phyloP scores from a whole-genome alignment of 345 rosid species.

The Eutrema japonicum region DNA sequence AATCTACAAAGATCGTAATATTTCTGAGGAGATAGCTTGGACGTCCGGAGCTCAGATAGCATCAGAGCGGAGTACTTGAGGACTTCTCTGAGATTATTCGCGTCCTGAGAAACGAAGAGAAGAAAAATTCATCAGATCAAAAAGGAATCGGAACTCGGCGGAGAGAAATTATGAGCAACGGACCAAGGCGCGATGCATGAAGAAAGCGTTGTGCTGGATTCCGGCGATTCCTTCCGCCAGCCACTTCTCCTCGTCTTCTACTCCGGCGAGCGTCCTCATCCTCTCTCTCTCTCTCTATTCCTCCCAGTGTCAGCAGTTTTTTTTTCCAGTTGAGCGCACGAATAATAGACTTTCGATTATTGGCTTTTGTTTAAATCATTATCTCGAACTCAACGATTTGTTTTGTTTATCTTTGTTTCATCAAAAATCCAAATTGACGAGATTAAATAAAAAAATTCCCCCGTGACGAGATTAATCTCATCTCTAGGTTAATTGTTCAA shows the following conservation, averaged over 20 bases:
- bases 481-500: not conserved
- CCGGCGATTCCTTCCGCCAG: constrained; percentile 95
- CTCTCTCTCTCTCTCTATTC: constrained; percentile 21
- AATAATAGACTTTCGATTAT: constrained; percentile 21
- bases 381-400: not conserved
- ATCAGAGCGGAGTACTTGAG: constrained; percentile 88
- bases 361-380: not conserved
- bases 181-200: constrained; percentile 93
- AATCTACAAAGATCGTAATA: constrained; percentile 81
- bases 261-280: constrained; percentile 54
- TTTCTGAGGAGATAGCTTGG: constrained; percentile 90
- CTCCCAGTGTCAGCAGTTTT: constrained; percentile 39
- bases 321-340: constrained; percentile 29
- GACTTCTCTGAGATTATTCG: constrained; percentile 83
- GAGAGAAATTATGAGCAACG: not conserved
- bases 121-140: constrained; percentile 21
- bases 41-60: constrained; percentile 93
- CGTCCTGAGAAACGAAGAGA: constrained; percentile 54
- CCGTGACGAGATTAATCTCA: not conserved
- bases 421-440: not conserved
- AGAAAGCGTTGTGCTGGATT: constrained; percentile 87
- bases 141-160: not conserved
- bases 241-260: constrained; percentile 93
- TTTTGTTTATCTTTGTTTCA: not conserved
- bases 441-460: not conserved